Conservation (phyloP, 345 rosid genomes). For the Sonneratia caseolaris region DNA sequence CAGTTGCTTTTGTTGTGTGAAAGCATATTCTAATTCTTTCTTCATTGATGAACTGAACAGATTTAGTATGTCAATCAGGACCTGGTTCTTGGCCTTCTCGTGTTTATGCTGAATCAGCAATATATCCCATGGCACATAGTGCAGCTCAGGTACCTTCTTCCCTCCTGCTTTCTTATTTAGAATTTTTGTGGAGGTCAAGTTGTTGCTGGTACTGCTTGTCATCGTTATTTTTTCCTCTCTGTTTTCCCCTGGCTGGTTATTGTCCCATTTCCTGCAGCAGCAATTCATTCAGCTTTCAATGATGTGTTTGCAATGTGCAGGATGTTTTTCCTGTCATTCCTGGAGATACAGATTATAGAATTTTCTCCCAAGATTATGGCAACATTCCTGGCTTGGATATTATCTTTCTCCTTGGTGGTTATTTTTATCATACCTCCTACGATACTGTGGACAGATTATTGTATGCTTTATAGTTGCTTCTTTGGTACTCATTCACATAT, state of each 20-base stretch:
- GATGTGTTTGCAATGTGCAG: slow-evolving; percentile 24
- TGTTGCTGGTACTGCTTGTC: neutral
- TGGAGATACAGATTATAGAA: slow-evolving; percentile 94
- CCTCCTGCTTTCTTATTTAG: neutral
- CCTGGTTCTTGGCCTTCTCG: slow-evolving; percentile 88
- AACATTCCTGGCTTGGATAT: slow-evolving; percentile 93
- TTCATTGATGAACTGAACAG: slow-evolving; percentile 27
- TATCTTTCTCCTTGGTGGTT: slow-evolving; percentile 92
- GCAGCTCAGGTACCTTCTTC: slow-evolving; percentile 71
- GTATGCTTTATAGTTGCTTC: slow-evolving; percentile 52
- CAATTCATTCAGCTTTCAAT: neutral
- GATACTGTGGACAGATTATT: slow-evolving; percentile 92
- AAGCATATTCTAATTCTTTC: neutral
- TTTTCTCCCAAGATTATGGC: slow-evolving; percentile 83
- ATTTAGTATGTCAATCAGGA: slow-evolving; percentile 98
- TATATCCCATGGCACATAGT: slow-evolving; percentile 91
- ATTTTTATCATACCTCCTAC: slow-evolving; percentile 90
- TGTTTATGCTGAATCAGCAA: slow-evolving; percentile 77
- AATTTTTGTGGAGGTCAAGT: neutral
- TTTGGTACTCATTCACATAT: slow-evolving; percentile 38
- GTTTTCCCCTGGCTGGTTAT: neutral
- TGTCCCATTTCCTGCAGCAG: neutral
- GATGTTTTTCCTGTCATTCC: slow-evolving; percentile 89
- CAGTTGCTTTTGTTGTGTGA: neutral
- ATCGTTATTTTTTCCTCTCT: neutral